phyloP scores from a whole-genome alignment of 176 grass and related monocot genomes.

The Eragrostis nindensis region DNA sequence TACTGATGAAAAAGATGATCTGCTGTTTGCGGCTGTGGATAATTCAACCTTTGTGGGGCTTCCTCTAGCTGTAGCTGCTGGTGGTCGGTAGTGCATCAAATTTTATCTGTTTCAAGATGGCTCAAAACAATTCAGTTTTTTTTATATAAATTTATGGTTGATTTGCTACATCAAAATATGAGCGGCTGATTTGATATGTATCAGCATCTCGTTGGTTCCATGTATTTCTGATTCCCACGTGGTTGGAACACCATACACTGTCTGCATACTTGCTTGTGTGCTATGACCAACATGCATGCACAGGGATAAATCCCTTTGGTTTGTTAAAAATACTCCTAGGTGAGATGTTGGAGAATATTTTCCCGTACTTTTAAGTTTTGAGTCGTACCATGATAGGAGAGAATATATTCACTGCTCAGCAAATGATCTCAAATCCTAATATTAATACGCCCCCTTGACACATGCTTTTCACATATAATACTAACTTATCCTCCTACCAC shows the following conservation, averaged over 20 bases:
- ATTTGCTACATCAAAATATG: background rate
- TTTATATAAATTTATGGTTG: background rate
- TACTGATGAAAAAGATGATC: background rate
- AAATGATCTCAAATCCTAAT: background rate
- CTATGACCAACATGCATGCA: slow-evolving; percentile 14
- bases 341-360: slow-evolving; percentile 29
- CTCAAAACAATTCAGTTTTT: too few species aligned
- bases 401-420: slow-evolving; percentile 25
- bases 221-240: background rate
- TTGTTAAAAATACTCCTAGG: slow-evolving; percentile 19
- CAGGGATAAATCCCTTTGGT: slow-evolving; percentile 27
- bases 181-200: background rate
- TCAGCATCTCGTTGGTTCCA: background rate
- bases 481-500: too few species aligned
- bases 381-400: slow-evolving; percentile 21
- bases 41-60: background rate
- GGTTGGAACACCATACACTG: background rate
- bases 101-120: background rate
- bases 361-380: background rate
- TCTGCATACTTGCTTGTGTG: background rate
- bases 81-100: background rate
- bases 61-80: background rate
- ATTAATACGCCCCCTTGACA: background rate
- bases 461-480: background rate
- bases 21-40: slow-evolving; percentile 9